Base-by-base conservation (phyloP, 2,329 filamentous ascomycete genomes). In the Drechslera avenae region DNA sequence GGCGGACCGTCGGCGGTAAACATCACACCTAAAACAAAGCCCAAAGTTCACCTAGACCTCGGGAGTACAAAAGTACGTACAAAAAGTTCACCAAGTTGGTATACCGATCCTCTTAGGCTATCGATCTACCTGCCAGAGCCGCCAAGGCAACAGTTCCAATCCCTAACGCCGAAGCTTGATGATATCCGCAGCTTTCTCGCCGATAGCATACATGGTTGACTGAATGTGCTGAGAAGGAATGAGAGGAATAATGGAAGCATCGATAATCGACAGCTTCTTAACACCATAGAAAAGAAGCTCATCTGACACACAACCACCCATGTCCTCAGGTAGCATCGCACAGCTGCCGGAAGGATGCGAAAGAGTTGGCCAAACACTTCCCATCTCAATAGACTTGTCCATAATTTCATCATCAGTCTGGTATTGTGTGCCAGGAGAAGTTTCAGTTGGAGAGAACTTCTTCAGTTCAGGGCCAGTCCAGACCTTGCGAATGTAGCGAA, bases 401-500 rank as follows among this genome's bases (percentile, higher is more conserved):
- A 71, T 59, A 12, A 70, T 56, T 12, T 68, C 66, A 0, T 60
- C 64, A 28, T 71, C 68, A 14, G 52, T 62, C 8, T 39, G 53
- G 54, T 64, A 67, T 46, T 69, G 61, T 5, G 58, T 47, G 2
- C 68, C 68, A 30, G 67, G 68, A 9, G 54, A 50, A 0, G 56
- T 63, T 52, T 71, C 68, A 4, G 59, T 43, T 0, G 51, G 64
- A 7, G 47, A 48, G 33, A 64, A 66, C 37, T 60, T 50, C 1
- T 42, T 36, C 4, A 71, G 41, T 44, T 60, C 69, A 18, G 54
- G 64, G 3, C 72, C 60, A 13, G 64, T 62, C 59, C 63, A 66
- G 10, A 69, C 57, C 13, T 47, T 59, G 26, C 75, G 75, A 12
- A 71, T 64, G 18, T 73, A 65, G 3, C 66, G 64, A n/a, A 69